A percentile compares a stretch with the other conserved stretches of the same genome.
Conservation (phyloP, 495 filamentous ascomycete species). For the Penicillium pancosmium region DNA sequence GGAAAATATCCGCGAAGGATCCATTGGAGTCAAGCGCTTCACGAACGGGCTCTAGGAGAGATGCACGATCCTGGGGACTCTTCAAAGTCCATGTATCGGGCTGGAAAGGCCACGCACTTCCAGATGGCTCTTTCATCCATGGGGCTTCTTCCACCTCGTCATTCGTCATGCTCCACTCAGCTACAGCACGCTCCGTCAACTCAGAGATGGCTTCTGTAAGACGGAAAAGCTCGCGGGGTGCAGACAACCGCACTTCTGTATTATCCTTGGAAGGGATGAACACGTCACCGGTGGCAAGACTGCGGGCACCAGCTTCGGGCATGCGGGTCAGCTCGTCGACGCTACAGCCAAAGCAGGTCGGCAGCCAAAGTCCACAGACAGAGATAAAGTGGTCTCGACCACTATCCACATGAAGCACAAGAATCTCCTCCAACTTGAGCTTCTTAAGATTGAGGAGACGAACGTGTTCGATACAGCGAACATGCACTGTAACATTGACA, state of each 20-base stretch:
- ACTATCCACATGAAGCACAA: constrained; percentile 82
- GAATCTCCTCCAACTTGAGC: constrained; percentile 74
- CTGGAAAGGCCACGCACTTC: constrained; percentile 76
- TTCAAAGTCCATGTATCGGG: constrained; percentile 51
- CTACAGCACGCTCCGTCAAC: constrained; percentile 71
- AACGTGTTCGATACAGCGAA: constrained; percentile 65
- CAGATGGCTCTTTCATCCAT: constrained; percentile 57
- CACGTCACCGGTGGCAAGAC: constrained; percentile 37
- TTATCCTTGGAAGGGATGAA: constrained; percentile 36
- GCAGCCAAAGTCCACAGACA: constrained; percentile 74
- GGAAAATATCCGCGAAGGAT: constrained; percentile 58
- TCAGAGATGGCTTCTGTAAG: constrained; percentile 82
- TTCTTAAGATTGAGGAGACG: constrained; percentile 70
- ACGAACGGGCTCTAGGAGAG: constrained; percentile 48
- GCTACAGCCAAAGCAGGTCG: constrained; percentile 79
- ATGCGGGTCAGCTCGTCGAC: constrained; percentile 82
- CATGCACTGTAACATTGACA: constrained; percentile 63
- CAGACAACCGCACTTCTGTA: constrained; percentile 62
- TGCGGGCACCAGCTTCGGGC: constrained; percentile 72
- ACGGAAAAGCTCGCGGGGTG: constrained; percentile 83
- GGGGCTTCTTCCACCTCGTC: constrained; percentile 51
- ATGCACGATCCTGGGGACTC: constrained; percentile 34
- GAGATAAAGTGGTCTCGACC: constrained; percentile 93
- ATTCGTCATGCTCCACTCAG: constrained; percentile 82
- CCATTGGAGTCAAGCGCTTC: constrained; percentile 71